A percentile compares a stretch with the other conserved stretches of the same genome.
These are phyloP conservation scores for Alternaria rosae DNA, from an alignment of 2,329 filamentous ascomycete species.

Conservation along the genomic window DNA sequence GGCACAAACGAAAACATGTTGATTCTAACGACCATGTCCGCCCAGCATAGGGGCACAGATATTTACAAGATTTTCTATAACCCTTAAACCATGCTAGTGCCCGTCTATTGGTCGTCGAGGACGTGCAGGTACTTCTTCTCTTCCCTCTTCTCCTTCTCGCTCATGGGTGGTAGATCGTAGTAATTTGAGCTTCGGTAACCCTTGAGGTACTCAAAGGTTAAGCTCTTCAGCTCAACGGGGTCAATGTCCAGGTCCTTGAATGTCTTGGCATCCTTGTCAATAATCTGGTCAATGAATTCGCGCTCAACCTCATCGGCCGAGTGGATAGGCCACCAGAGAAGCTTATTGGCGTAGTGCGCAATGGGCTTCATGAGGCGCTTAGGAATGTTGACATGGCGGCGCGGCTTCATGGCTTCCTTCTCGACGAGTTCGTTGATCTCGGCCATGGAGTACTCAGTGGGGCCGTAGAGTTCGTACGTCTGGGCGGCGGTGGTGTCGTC, in stretches of 20 bases:
- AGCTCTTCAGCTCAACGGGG: slow-evolving; percentile 82
- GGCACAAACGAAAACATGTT: slow-evolving; percentile 21
- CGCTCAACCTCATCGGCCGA: slow-evolving; percentile 87
- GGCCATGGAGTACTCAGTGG: slow-evolving; percentile 87
- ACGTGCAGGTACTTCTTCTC: slow-evolving; percentile 98
- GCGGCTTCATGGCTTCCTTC: slow-evolving; percentile 88
- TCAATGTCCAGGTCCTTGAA: slow-evolving; percentile 93
- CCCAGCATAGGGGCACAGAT: slow-evolving; percentile 27
- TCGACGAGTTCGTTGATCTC: slow-evolving; percentile 90
- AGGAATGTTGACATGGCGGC: slow-evolving; percentile 90
- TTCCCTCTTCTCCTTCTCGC: slow-evolving; percentile 91
- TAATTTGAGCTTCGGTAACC: slow-evolving; percentile 85
- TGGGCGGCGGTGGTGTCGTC: slow-evolving; percentile 90
- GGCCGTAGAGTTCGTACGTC: slow-evolving; percentile 94
- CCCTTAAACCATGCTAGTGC: neutral
- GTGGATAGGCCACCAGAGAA: slow-evolving; percentile 86
- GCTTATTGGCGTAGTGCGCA: slow-evolving; percentile 77
- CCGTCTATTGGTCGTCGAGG: slow-evolving; percentile 48
- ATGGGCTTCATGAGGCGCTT: slow-evolving; percentile 79
- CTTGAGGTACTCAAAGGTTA: slow-evolving; percentile 95
- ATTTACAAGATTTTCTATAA: slow-evolving; percentile 36
- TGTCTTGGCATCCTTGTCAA: slow-evolving; percentile 91
- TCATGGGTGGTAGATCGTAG: slow-evolving; percentile 93
- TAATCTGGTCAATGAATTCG: slow-evolving; percentile 91
- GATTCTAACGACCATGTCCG: slow-evolving; percentile 31